phyloP scores from a whole-genome alignment of 2,329 filamentous ascomycete species.

The Aureobasidium leucospermi region DNA sequence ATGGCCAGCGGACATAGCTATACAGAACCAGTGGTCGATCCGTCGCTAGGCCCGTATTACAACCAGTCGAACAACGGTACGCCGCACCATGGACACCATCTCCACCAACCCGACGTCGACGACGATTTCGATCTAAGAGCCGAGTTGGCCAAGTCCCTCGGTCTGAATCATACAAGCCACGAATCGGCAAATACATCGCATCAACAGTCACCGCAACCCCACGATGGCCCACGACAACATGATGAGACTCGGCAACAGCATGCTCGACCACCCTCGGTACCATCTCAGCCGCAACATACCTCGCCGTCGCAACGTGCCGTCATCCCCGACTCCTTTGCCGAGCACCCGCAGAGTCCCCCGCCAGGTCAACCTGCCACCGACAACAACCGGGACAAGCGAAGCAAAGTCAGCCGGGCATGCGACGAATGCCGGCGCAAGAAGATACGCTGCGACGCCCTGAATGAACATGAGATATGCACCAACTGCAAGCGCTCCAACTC shows the following conservation, averaged over 20 bases:
- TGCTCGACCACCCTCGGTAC: neutral
- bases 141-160: constrained; percentile 5
- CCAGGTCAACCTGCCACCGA: constrained; percentile 6
- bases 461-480: constrained; percentile 68
- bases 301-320: neutral
- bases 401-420: constrained; percentile 19
- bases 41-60: constrained; percentile 14
- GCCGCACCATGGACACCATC: neutral
- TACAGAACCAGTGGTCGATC: constrained; percentile 10
- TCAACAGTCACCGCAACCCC: constrained; percentile 7
- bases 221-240: neutral
- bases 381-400: constrained; percentile 13
- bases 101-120: constrained; percentile 8
- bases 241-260: neutral
- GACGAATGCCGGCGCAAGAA: constrained; percentile 21
- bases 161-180: neutral
- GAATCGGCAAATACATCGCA: constrained; percentile 5
- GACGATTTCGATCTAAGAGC: constrained; percentile 12
- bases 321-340: neutral
- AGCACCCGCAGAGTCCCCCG: constrained; percentile 14
- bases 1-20: constrained; percentile 3
- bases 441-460: constrained; percentile 78
- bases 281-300: neutral
- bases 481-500: constrained; percentile 72
- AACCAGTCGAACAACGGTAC: neutral